Base-by-base conservation (phyloP, 768 basidiomycete genomes). In the Serendipita sp. region DNA sequence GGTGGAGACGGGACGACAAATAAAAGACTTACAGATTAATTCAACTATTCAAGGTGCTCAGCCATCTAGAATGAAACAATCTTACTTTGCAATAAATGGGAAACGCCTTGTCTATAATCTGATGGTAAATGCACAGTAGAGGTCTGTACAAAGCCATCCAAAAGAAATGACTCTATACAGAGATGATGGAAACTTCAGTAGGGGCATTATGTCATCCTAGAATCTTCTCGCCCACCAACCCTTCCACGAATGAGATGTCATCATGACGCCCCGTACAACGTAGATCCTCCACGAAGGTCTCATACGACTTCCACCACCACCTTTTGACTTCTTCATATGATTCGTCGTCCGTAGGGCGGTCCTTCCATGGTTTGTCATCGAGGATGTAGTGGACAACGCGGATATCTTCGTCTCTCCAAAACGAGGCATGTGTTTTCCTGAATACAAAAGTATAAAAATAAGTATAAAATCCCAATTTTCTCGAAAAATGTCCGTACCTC, bases 371-470 rank as follows among this genome's bases (percentile, higher is more conserved):
- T 72, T 95, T 95, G 70, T 92, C 89, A 1, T 80, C 72, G 64
- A 92, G 75, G 70, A 94, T 91, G 71, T 90, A 94, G 73, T 95
- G 93, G 23, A 94, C 76, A 71, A 91, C 89, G 65, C 85, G 83
- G 41, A 94, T 84, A 73, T 92, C 86, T 2, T 85, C 83, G 71
- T 96, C 91, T 48, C 81, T 76, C 95, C 95, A 99, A 69, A 91
- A 71, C 38, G 79, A 72, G 44, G 79, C 73, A 74, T 99, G 96
- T 44, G 85, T 78, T 36, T 77, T 70, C 51, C 56, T 60, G 28
- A 4, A 8, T 60, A n/a, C 35, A 32, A 34, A 11, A n/a, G 41
- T 23, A 41, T 41, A 41, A 7, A 41, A 5, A 41, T 41, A 41
- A 41, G 41, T 13, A 23, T 13, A 28, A 18, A 60, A 23, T 5